Base-by-base conservation (phyloP, 371 early-diverging fungal genomes). In the Dichotomocladium elegans region DNA sequence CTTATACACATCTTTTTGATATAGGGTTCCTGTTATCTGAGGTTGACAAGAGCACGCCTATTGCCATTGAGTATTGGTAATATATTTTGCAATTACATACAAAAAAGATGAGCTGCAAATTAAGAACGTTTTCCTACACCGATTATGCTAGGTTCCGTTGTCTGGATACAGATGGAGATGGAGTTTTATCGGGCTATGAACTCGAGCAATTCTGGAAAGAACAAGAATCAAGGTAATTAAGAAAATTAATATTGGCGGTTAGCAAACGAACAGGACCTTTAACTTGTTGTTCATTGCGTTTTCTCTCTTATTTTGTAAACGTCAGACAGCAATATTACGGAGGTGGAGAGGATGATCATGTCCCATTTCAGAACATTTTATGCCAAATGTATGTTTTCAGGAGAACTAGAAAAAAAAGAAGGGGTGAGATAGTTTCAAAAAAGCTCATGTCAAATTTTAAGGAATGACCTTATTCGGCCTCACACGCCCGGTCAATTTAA, bases 131-230 rank as follows among this genome's bases (percentile, higher is more conserved):
- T n/a, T n/a, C n/a, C n/a, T n/a, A n/a, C n/a, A n/a, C n/a, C n/a
- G n/a, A n/a, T n/a, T n/a, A n/a, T n/a, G n/a, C 19, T 10, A 75
- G 76, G 77, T 96, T 95, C 75, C 82, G 92, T 46, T 89, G 88
- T 48, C 66, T 96, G 70, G 97, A 96, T 63, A 63, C 87, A 8
- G 96, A 96, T 63, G 89, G 89, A 7, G 96, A 96, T 68, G 96
- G 95, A 5, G 51, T 87, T 3, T 67, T 96, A 12, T 81, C 87
- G 9, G 72, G 88, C n/a, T 89, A 87, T 68, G 97, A 96, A 68
- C 63, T 96, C 10, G 75, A 83, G 30, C 79, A 86, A 43, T 88
- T 95, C 61, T 95, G 83, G 74, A 81, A 86, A 31, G 93, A 95
- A 55, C 94, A 95, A 64, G 76, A 67, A 25, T 58, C 53, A 55